Percentiles rank a stretch among this genome's conserved stretches.
These are phyloP conservation scores for Cytospora paraplurivora DNA, from an alignment of 2,329 filamentous ascomycete genomes.

Conservation along the genomic window DNA sequence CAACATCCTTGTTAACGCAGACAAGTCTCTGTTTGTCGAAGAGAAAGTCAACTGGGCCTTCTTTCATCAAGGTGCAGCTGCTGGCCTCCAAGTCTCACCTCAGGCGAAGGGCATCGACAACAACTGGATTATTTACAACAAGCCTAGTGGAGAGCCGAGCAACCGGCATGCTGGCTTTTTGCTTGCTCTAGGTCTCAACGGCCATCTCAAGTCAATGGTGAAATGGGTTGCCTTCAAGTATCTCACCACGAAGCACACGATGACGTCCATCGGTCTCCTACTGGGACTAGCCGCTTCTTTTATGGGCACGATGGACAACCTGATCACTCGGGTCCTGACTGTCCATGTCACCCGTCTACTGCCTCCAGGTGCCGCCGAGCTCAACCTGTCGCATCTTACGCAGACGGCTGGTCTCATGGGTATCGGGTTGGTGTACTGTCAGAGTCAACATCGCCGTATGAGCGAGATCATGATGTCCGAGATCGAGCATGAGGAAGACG, in stretches of 20 bases:
- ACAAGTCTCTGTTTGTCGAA: slow-evolving; percentile 84
- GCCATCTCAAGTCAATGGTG: slow-evolving; percentile 88
- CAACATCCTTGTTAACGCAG: slow-evolving; percentile 90
- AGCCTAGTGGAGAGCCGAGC: slow-evolving; percentile 80
- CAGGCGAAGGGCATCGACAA: slow-evolving; percentile 93
- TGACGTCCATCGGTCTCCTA: slow-evolving; percentile 96
- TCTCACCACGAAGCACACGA: slow-evolving; percentile 97
- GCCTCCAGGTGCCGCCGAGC: slow-evolving; percentile 85
- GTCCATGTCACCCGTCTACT: slow-evolving; percentile 96
- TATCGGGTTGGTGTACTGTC: slow-evolving; percentile 90
- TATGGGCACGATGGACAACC: slow-evolving; percentile 93
- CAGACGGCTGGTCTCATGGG: slow-evolving; percentile 98
- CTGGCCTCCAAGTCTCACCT: slow-evolving; percentile 85
- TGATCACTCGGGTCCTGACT: slow-evolving; percentile 89
- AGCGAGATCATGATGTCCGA: slow-evolving; percentile 99
- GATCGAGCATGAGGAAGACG: slow-evolving; percentile 81
- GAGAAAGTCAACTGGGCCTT: slow-evolving; percentile 99
- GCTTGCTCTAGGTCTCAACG: slow-evolving; percentile 87
- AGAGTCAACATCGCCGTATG: slow-evolving; percentile 96
- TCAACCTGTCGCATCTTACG: slow-evolving; percentile 89
- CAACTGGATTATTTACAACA: slow-evolving; percentile 99
- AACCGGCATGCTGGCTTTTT: slow-evolving; percentile 97
- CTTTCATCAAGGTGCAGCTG: slow-evolving; percentile 95
- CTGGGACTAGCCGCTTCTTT: slow-evolving; percentile 92
- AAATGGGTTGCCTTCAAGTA: slow-evolving; percentile 99